A percentile compares a stretch with the other conserved stretches of the same genome.
phyloP scores from a whole-genome alignment of 306 rosid species.

The Hippophae rhamnoides region DNA sequence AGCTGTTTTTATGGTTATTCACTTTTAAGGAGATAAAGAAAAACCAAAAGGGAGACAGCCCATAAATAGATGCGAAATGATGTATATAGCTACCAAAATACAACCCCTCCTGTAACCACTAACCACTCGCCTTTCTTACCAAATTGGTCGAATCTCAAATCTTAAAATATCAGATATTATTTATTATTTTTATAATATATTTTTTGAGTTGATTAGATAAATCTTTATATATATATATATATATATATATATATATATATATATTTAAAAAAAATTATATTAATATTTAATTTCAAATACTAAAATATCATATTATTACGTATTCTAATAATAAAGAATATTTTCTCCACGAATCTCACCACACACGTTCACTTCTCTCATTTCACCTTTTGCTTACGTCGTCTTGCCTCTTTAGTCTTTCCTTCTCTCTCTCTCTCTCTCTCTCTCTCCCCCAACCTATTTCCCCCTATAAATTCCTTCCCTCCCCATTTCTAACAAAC shows the following conservation, averaged over 20 bases:
- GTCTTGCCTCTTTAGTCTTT: neutral
- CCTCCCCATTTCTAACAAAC: neutral
- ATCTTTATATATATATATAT: too few relatives aligned
- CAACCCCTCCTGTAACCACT: slow-evolving; percentile 29
- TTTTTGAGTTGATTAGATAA: too few relatives aligned
- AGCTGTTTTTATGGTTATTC: too few relatives aligned
- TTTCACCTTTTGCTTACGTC: neutral
- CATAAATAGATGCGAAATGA: slow-evolving; percentile 20
- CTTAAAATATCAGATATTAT: too few relatives aligned
- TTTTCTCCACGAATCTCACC: slow-evolving; percentile 11
- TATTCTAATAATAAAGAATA: too few relatives aligned
- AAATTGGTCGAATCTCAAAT: slow-evolving; percentile 23
- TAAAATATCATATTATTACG: too few relatives aligned
- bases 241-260: too few relatives aligned
- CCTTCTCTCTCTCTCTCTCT: neutral
- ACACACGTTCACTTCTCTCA: neutral
- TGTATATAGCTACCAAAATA: slow-evolving; percentile 34
- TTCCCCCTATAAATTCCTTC: neutral
- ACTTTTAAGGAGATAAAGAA: too few relatives aligned
- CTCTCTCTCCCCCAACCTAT: neutral
- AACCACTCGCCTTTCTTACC: slow-evolving; percentile 42
- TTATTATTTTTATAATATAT: too few relatives aligned
- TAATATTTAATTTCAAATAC: too few relatives aligned
- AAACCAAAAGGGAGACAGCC: too few relatives aligned
- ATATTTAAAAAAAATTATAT: too few relatives aligned